Base-by-base conservation (phyloP, 495 filamentous ascomycete genomes). In the Hypoxylon fragiforme region DNA sequence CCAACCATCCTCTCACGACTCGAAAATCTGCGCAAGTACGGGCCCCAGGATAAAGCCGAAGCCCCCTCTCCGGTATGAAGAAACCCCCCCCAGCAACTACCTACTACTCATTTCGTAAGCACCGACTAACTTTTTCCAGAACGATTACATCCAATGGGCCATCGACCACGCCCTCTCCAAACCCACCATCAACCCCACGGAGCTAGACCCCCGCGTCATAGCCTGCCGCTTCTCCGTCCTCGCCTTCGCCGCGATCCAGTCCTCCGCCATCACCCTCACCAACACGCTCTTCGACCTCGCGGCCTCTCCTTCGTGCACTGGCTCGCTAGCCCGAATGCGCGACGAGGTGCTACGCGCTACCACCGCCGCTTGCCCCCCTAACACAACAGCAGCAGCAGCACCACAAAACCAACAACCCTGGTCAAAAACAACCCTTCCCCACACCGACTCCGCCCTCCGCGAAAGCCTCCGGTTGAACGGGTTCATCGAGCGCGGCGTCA, bases 161-260 rank as follows among this genome's bases (percentile, higher is more conserved):
- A 59, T 76, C 26, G 47, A 54, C 31, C 63, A 76, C 38, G 58
- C 63, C 11, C 31, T 60, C 7, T 21, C 56, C 0, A 64, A 65
- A 39, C 61, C 59, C 18, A 18, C 39, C 14, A 13, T 51, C 32
- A 61, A 71, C 37, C 48, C 57, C 13, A 34, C 39, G 1, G 62
- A 72, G 28, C 44, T 61, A 3, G 52, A 65, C 6, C 46, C 66
- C 7, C 22, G 50, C 3, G 59, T 63, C 19, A 64, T 73, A 50
- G 41, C 69, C 3, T 47, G 60, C 6, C 71, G 76, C 0, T 60
- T 81, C 7, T 66, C 71, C 22, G 57, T 63, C 5, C 47, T 73
- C 9, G 70, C 74, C 44, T 77, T 79, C 41, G 74, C 68, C 1
- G 67, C 71, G 1, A 75, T 78, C 50, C 75, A 81, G 41, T 77